Percentiles rank a stretch among this genome's conserved stretches.
Conservation (phyloP, 768 basidiomycete species). For the Macrolepiota fuliginosa region DNA sequence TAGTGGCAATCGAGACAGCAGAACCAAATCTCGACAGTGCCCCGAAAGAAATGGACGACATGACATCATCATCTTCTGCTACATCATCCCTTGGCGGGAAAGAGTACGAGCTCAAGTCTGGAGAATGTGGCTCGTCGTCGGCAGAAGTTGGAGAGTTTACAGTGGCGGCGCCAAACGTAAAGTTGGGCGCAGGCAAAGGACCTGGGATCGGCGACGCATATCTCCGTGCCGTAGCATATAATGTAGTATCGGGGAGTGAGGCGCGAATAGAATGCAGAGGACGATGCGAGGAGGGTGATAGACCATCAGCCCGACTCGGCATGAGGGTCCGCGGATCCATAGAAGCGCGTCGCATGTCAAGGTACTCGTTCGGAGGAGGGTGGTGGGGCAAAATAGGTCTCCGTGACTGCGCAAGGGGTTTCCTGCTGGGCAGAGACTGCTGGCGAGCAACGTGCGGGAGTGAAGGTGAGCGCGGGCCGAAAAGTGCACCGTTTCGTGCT, state of each 20-base stretch:
- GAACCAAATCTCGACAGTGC: conserved; percentile 59
- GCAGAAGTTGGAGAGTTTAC: conserved; percentile 47
- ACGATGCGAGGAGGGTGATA: conserved; percentile 43
- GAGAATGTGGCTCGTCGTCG: conserved; percentile 53
- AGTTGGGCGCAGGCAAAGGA: conserved; percentile 59
- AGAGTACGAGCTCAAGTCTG: conserved; percentile 46
- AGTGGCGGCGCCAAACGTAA: conserved; percentile 61
- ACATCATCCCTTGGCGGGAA: conserved; percentile 51
- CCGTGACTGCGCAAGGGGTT: conserved; percentile 20
- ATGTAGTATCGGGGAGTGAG: conserved; percentile 48
- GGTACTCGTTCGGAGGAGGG: conserved; percentile 32
- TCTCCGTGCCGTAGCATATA: conserved; percentile 49
- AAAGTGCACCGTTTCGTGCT: conserved; percentile 48
- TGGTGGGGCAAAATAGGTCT: conserved; percentile 16
- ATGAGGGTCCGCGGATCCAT: conserved; percentile 38
- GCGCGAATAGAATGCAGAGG: conserved; percentile 39
- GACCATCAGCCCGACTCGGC: conserved; percentile 27
- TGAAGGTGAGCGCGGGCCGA: conserved; percentile 32
- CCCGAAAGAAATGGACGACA: conserved; percentile 46
- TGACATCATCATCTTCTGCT: conserved; percentile 53
- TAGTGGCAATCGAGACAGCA: conserved; percentile 57
- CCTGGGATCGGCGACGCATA: conserved; percentile 47
- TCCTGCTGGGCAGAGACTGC: background rate
- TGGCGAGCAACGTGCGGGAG: conserved; percentile 23
- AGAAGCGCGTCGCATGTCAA: conserved; percentile 38